Evolutionary conservation across 2,329 filamentous ascomycete genomes (phyloP), one percentile per base, ranked within the genome.

Genomic region (Leptographium radiaticola): DNA sequence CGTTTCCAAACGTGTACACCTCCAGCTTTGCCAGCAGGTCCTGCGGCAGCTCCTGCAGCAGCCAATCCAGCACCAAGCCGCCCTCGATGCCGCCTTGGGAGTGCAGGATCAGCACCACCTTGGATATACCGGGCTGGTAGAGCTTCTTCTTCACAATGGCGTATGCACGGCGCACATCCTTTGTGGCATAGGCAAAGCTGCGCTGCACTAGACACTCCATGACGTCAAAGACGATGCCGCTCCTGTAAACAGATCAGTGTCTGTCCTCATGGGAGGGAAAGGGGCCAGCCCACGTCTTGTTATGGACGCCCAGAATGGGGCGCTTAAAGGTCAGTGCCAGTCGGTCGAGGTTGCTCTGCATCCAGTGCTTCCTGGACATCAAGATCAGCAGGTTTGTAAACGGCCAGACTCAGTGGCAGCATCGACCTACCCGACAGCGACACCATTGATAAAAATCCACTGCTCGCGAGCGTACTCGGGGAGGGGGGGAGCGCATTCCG

Each of bases 361-460:
- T 71, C 81, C 85, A 87, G 62, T 83, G 76, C 52, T 78, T 69
- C 4, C 76, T 79, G 56, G 33, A 57, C 45, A 16, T 45, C 38
- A 40, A n/a, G 13, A 33, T 25, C 33, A 49, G 20, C 33, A 38
- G 5, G 15, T 8, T 47, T 9, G 16, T 6, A 2, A 5, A 11
- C 33, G 25, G 3, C 34, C 34, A 50, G 42, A 7, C 12, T 38
- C 36, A 6, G 12, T 40, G 38, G 38, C 15, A 12, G 10, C 15
- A 15, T 10, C 7, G 8, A 70, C 75, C 56, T 67, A 82, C 79
- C 76, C 77, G 38, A 75, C 75, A 11, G 76, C 79, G 33, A 89
- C 80, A 1, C 87, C 87, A 62, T 90, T 90, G 51, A 90, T 66
- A 63, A 86, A 90, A n/a, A 90, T 74, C 87, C 87, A 91, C 61